Conservation (phyloP, 345 rosid species). For the Salix viminalis region DNA sequence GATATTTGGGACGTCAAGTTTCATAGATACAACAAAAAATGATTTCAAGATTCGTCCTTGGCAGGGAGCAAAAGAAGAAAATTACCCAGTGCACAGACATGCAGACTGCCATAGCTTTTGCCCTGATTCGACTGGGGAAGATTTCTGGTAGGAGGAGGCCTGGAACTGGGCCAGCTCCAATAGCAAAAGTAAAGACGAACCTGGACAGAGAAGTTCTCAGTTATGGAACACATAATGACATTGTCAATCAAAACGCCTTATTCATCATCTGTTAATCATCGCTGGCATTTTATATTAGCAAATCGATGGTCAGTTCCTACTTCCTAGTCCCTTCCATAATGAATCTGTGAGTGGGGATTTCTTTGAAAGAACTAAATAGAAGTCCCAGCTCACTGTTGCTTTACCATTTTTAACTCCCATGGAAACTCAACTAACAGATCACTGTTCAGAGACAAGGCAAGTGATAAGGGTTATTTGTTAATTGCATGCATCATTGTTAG, state of each 20-base stretch:
- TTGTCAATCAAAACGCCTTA: not conserved
- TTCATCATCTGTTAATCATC: not conserved
- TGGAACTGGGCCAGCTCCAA: slow-evolving; percentile 99
- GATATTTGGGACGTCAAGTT: no score
- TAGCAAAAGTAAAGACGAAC: slow-evolving; percentile 84
- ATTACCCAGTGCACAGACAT: slow-evolving; percentile 98
- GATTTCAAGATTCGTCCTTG: no score
- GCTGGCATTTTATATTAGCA: not conserved
- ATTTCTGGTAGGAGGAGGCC: slow-evolving; percentile 93
- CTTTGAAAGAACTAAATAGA: no score
- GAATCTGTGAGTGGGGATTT: no score
- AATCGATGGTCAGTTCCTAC: not conserved
- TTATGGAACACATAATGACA: slow-evolving; percentile 6
- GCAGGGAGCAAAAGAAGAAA: not conserved
- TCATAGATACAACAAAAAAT: no score
- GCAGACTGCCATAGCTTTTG: slow-evolving; percentile 94
- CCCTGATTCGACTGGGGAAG: slow-evolving; percentile 83
- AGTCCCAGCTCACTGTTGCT: no score
- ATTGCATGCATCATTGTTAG: no score
- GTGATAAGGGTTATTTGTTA: not conserved
- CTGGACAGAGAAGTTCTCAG: slow-evolving; percentile 36
- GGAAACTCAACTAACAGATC: no score
- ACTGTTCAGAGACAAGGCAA: not conserved
- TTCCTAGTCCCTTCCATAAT: not conserved
- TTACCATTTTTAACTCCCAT: no score